phyloP scores from a whole-genome alignment of 306 rosid genomes.

The Castanopsis chinensis region DNA sequence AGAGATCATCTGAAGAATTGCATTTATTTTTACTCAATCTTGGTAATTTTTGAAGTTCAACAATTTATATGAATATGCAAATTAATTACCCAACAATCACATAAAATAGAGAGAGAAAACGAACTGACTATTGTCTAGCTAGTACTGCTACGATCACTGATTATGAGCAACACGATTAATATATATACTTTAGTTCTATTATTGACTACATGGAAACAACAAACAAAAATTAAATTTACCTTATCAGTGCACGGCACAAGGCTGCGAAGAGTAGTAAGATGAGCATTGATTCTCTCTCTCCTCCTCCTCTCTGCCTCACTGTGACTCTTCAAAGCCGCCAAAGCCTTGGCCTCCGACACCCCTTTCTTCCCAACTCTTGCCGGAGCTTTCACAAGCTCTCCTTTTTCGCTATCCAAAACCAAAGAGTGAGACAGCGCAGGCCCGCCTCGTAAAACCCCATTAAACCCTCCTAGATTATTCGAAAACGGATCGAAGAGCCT shows the following conservation, averaged over 20 bases:
- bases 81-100: not conserved
- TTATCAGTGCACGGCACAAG: slow-evolving; percentile 59
- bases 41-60: not conserved
- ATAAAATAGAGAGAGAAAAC: not conserved
- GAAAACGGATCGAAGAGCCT: slow-evolving; percentile 31
- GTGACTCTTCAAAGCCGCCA: slow-evolving; percentile 76
- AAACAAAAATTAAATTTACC: slow-evolving; percentile 27
- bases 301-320: slow-evolving; percentile 90
- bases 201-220: not conserved
- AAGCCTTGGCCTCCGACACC: slow-evolving; percentile 54
- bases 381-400: slow-evolving; percentile 61
- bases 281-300: slow-evolving; percentile 85
- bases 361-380: slow-evolving; percentile 48
- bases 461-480: slow-evolving; percentile 21
- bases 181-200: no score
- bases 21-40: not conserved
- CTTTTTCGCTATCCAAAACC: slow-evolving; percentile 54
- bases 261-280: slow-evolving; percentile 71
- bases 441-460: slow-evolving; percentile 31
- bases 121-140: not conserved
- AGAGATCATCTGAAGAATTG: not conserved
- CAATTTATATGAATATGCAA: not conserved
- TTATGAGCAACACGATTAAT: not conserved
- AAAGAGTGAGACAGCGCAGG: slow-evolving; percentile 36
- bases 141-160: not conserved